Conservation (phyloP, 805 yeast species). For the Yarrowia deformans region DNA sequence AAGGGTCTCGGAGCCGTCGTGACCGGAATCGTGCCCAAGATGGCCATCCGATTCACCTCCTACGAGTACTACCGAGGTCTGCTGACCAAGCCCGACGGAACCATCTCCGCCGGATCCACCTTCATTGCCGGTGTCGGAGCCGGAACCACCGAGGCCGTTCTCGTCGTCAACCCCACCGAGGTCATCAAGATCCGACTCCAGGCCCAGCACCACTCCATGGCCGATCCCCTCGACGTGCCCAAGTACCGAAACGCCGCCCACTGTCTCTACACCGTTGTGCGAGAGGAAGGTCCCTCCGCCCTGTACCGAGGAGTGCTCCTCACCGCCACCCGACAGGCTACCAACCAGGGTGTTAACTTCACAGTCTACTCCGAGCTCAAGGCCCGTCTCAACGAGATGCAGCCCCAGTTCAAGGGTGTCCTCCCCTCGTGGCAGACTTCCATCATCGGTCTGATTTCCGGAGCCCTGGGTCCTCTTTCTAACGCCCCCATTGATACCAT, state of each 20-base stretch:
- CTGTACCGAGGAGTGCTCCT: constrained; percentile 93
- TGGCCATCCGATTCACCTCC: constrained; percentile 96
- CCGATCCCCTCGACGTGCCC: constrained; percentile 80
- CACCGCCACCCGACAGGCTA: constrained; percentile 97
- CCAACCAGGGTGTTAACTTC: constrained; percentile 98
- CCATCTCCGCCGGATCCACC: constrained; percentile 73
- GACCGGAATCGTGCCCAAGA: constrained; percentile 96
- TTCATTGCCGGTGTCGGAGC: constrained; percentile 97
- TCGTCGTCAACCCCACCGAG: constrained; percentile 96
- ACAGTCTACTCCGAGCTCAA: constrained; percentile 90
- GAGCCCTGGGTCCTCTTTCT: constrained; percentile 97
- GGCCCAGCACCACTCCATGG: constrained; percentile 91
- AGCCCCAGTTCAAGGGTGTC: constrained; percentile 60
- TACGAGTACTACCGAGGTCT: constrained; percentile 85
- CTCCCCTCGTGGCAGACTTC: constrained; percentile 96
- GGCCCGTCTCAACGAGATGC: constrained; percentile 65
- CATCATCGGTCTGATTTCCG: constrained; percentile 85
- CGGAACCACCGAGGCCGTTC: constrained; percentile 93
- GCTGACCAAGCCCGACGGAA: constrained; percentile 64
- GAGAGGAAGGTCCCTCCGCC: constrained; percentile 89
- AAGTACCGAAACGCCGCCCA: constrained; percentile 93
- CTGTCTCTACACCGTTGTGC: constrained; percentile 80
- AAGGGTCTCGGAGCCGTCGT: constrained; percentile 97
- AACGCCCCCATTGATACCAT: constrained; percentile 98
- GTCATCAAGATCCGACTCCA: constrained; percentile 95